Conservation (phyloP, 352 stramenopile genomes). For the Thalassiosira sp. region DNA sequence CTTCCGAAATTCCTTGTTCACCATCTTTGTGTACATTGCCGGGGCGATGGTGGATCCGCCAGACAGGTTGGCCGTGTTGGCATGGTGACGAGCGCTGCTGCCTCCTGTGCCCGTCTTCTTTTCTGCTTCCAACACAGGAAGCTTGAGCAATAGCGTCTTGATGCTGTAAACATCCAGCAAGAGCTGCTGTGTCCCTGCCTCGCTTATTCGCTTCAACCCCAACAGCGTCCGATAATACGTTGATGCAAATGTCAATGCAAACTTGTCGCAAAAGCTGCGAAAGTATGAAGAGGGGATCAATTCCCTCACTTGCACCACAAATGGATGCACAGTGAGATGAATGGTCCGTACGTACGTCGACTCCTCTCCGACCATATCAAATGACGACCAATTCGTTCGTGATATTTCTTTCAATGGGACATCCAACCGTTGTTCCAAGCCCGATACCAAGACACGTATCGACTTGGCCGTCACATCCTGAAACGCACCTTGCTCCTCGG, state of each 20-base stretch:
- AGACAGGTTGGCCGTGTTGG: constrained; percentile 37
- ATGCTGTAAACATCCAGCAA: constrained; percentile 97
- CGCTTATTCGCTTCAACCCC: constrained; percentile 91
- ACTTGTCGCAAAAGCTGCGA: constrained; percentile 98
- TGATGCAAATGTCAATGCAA: constrained; percentile 90
- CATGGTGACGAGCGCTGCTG: constrained; percentile 14
- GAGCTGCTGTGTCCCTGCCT: constrained; percentile 96
- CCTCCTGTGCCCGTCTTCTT: constrained; percentile 62
- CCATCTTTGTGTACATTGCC: constrained; percentile 95
- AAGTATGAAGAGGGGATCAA: constrained; percentile 93
- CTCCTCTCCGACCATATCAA: constrained; percentile 95
- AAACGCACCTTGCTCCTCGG: constrained; percentile 92
- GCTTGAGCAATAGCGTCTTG: constrained; percentile 94
- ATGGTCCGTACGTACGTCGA: constrained; percentile 93
- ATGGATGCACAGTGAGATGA: constrained; percentile 89
- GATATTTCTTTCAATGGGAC: constrained; percentile 88
- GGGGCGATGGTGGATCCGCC: constrained; percentile 83
- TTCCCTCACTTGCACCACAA: constrained; percentile 89
- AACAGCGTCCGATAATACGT: constrained; percentile 89
- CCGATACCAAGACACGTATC: constrained; percentile 93
- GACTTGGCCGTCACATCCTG: constrained; percentile 92
- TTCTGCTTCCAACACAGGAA: constrained; percentile 87
- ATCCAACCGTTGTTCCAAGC: constrained; percentile 90
- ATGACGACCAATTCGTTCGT: constrained; percentile 91
- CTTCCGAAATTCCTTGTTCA: constrained; percentile 93